These are phyloP conservation scores for Komagataella mondaviorum DNA, from an alignment of 805 yeast genomes.

Conservation along the genomic window DNA sequence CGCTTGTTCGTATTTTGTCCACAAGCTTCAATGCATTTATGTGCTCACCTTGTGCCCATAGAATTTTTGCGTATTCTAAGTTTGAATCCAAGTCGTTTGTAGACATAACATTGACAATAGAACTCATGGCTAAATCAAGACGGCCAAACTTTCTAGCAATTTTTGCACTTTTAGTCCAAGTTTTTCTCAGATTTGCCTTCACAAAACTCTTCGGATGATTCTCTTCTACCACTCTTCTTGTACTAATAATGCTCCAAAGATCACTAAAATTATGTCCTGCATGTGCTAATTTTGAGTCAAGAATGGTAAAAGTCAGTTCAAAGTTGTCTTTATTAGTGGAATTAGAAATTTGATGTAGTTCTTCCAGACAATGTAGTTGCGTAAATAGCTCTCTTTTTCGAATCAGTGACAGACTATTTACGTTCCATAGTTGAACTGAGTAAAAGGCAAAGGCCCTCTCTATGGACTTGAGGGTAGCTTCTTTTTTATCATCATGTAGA, in stretches of 20 bases:
- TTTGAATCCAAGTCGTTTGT: slow-evolving; percentile 34
- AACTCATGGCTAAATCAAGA: slow-evolving; percentile 58
- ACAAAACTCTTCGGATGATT: slow-evolving; percentile 27
- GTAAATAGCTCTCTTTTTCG: slow-evolving; percentile 34
- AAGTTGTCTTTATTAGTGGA: slow-evolving; percentile 5
- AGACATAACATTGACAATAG: slow-evolving; percentile 47
- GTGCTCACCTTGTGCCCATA: slow-evolving; percentile 86
- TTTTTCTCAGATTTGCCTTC: slow-evolving; percentile 25
- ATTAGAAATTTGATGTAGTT: slow-evolving; percentile 29
- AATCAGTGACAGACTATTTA: slow-evolving; percentile 35
- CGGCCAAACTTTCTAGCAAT: slow-evolving; percentile 57
- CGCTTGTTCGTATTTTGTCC: slow-evolving; percentile 19
- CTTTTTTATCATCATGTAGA: slow-evolving; percentile 20
- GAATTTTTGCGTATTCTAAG: slow-evolving; percentile 64
- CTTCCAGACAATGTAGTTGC: slow-evolving; percentile 47
- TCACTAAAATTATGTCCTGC: slow-evolving; percentile 43
- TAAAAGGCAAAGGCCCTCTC: slow-evolving; percentile 39
- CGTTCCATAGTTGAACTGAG: slow-evolving; percentile 43
- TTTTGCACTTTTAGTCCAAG: slow-evolving; percentile 46
- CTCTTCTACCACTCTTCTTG: slow-evolving; percentile 33
- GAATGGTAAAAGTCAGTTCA: background rate
- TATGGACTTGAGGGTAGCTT: slow-evolving; percentile 24
- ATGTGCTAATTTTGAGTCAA: slow-evolving; percentile 13
- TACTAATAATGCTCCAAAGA: slow-evolving; percentile 43
- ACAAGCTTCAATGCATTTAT: slow-evolving; percentile 68